Percentiles rank a stretch among this genome's conserved stretches.
Conservation (phyloP, 805 yeast species). For the Metschnikowia reukaufii region DNA sequence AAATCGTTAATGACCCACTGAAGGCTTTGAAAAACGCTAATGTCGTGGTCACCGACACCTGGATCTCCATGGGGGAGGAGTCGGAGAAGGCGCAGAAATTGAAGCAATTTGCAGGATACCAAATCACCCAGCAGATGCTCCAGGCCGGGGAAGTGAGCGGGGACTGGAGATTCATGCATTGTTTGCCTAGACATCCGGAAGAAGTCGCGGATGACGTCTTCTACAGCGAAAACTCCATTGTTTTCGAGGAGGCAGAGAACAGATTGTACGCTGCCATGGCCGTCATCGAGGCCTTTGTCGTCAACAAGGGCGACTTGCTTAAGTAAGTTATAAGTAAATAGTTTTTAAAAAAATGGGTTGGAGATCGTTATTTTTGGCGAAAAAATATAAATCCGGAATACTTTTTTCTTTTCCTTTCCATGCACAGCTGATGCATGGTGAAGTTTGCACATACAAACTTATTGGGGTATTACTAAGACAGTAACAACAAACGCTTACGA, state of each 20-base stretch:
- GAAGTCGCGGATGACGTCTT: conserved; percentile 94
- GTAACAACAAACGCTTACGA: not conserved
- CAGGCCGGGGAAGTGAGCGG: conserved; percentile 54
- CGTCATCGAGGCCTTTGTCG: conserved; percentile 84
- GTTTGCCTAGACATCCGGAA: conserved; percentile 92
- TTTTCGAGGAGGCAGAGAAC: conserved; percentile 95
- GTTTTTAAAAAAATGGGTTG: not conserved
- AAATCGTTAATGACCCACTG: conserved; percentile 69
- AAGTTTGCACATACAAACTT: not conserved
- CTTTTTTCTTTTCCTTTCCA: not conserved
- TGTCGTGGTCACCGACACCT: conserved; percentile 91
- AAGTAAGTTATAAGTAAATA: conserved; percentile 5
- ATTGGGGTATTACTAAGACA: not conserved
- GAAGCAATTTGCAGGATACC: conserved; percentile 83
- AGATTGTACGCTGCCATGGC: conserved; percentile 96
- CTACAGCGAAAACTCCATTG: conserved; percentile 75
- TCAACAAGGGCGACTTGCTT: conserved; percentile 42
- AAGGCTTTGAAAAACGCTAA: conserved; percentile 73
- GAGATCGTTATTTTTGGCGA: not conserved
- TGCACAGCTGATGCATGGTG: not conserved
- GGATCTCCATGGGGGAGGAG: conserved; percentile 98
- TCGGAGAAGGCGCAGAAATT: conserved; percentile 68
- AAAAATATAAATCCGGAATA: not conserved
- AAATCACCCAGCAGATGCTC: conserved; percentile 69
- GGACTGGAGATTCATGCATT: conserved; percentile 93